Conservation (phyloP, 495 filamentous ascomycete genomes). For the Penicillium waksmanii region DNA sequence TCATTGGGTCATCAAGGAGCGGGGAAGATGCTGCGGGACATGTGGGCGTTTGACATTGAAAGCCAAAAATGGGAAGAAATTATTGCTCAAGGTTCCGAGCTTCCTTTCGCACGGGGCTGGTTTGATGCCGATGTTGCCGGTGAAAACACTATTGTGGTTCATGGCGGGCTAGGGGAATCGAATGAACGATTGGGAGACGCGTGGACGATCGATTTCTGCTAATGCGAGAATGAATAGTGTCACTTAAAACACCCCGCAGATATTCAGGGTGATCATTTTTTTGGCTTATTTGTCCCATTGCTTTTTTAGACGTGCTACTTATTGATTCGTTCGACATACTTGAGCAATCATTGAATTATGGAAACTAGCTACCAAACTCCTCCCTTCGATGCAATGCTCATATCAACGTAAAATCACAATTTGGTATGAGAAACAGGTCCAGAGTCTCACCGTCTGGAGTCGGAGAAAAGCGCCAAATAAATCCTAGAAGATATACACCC, state of each 20-base stretch:
- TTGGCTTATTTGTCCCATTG: no score
- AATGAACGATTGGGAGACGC: conserved; percentile 52
- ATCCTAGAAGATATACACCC: no score
- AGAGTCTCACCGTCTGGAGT: no score
- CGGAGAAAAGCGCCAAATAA: no score
- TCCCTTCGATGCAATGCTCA: not conserved
- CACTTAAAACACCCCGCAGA: no score
- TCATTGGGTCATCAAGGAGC: conserved; percentile 65
- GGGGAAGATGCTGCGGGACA: conserved; percentile 69
- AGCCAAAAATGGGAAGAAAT: conserved; percentile 56
- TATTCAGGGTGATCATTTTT: no score
- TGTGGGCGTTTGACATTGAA: conserved; percentile 73
- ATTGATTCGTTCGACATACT: no score
- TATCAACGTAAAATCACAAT: no score
- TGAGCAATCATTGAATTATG: not conserved
- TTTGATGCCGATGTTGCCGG: conserved; percentile 44
- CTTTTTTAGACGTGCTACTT: no score
- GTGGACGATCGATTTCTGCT: conserved; percentile 38
- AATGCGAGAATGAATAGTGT: not conserved
- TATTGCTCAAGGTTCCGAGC: conserved; percentile 50
- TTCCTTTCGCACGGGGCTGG: conserved; percentile 45
- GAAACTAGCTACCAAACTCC: not conserved
- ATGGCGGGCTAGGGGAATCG: conserved; percentile 50
- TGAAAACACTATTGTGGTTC: conserved; percentile 39
- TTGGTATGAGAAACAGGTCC: no score